These are phyloP conservation scores for Lepidopterella palustris DNA, from an alignment of 495 filamentous ascomycete genomes.

Conservation along the genomic window DNA sequence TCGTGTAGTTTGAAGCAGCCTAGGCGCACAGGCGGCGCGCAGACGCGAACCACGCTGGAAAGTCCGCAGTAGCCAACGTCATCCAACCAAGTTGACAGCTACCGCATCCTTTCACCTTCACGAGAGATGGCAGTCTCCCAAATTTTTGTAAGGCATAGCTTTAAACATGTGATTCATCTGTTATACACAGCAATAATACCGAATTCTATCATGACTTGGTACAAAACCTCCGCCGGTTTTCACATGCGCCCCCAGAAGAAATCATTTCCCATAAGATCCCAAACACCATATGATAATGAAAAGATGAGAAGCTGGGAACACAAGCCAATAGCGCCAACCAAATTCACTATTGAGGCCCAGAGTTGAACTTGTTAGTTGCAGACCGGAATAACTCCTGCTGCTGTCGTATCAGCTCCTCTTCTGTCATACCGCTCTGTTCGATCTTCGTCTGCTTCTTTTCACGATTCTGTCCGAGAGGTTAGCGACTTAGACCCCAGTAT, in stretches of 20 bases:
- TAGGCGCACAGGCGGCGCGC: neutral
- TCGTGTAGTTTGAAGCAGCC: too few relatives aligned
- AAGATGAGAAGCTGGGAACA: neutral
- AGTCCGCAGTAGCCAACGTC: neutral
- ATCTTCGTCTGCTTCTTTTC: slow-evolving; percentile 97
- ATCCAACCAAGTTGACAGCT: too few relatives aligned
- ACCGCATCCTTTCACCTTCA: too few relatives aligned
- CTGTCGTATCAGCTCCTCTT: slow-evolving; percentile 80
- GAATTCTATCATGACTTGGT: neutral
- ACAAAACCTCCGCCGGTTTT: neutral
- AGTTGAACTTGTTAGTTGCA: slow-evolving; percentile 68
- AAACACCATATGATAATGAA: slow-evolving; percentile 2
- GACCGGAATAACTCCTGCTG: slow-evolving; percentile 87
- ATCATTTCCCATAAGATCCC: neutral
- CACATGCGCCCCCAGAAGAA: neutral
- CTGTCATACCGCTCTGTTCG: slow-evolving; percentile 81
- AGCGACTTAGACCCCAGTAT: slow-evolving; percentile 1
- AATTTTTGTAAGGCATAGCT: too few relatives aligned
- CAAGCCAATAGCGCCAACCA: neutral
- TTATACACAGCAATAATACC: neutral
- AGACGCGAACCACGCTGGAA: neutral
- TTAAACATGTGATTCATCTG: neutral
- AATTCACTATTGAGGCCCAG: slow-evolving; percentile 4
- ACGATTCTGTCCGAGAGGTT: slow-evolving; percentile 55
- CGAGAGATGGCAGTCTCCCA: too few relatives aligned